These are phyloP conservation scores for Nicotiana attenuata DNA, from an alignment of 257 asterid species.

Conservation along the genomic window DNA sequence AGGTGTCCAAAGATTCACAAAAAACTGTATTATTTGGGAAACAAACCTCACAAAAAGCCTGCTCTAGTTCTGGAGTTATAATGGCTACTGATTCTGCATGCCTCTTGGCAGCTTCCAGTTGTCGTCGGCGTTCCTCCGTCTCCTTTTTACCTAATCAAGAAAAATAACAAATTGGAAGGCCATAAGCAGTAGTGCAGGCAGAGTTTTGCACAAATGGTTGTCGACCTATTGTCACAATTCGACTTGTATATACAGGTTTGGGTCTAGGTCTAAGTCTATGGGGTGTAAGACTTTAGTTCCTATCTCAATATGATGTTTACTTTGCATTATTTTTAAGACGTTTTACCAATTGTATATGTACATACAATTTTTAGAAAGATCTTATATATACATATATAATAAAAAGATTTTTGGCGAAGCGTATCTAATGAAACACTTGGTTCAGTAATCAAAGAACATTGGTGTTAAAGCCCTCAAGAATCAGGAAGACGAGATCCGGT, in stretches of 20 bases:
- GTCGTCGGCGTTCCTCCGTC: slow-evolving; percentile 31
- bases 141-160: slow-evolving; percentile 46
- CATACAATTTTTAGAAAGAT: not conserved
- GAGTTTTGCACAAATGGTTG: not conserved
- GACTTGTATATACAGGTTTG: not conserved
- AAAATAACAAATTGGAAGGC: not conserved
- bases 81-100: slow-evolving; percentile 66
- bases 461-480: not conserved
- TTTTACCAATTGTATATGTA: not conserved
- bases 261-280: not conserved
- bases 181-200: not conserved
- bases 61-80: slow-evolving; percentile 60
- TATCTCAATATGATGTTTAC: not conserved
- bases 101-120: slow-evolving; percentile 51
- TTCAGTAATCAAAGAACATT: not conserved
- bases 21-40: not conserved
- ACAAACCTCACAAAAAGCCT: slow-evolving; percentile 75
- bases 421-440: not conserved
- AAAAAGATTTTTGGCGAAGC: not conserved
- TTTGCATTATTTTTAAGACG: not conserved
- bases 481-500: not conserved
- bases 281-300: not conserved
- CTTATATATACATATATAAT: not conserved
- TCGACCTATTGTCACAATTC: not conserved
- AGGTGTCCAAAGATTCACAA: not conserved